A percentile compares a stretch with the other conserved stretches of the same genome.
Conservation (phyloP, 2,329 filamentous ascomycete genomes). For the Epichloe baconii region DNA sequence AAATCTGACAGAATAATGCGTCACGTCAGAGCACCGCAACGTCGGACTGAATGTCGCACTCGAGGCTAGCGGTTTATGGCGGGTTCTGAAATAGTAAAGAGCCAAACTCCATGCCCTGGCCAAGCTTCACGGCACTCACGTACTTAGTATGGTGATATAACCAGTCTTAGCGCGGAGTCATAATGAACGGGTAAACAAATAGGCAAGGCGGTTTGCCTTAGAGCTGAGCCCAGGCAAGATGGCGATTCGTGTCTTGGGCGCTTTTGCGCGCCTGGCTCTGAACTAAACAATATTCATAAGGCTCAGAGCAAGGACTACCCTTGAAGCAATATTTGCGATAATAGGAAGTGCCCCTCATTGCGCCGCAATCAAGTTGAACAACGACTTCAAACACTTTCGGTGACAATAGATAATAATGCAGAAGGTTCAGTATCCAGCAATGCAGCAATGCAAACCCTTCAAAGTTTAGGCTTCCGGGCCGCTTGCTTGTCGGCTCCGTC, state of each 20-base stretch:
- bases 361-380: too few species aligned
- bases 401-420: background rate
- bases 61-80: background rate
- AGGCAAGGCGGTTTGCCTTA: background rate
- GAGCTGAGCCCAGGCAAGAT: background rate
- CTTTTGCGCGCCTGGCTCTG: background rate
- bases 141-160: too few species aligned
- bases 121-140: background rate
- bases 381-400: background rate
- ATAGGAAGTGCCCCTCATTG: too few species aligned
- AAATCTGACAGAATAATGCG: background rate
- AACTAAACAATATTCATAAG: background rate
- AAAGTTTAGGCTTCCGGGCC: background rate
- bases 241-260: background rate
- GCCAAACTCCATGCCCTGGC: background rate
- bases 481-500: background rate
- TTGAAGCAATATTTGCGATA: background rate
- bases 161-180: too few species aligned
- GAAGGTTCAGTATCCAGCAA: background rate
- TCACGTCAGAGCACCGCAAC: background rate
- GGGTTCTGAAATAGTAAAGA: background rate
- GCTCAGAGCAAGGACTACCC: too few species aligned
- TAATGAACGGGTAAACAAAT: background rate
- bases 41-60: background rate
- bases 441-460: background rate